Base-by-base conservation (phyloP, 257 asterid species). In the Plantago elongata region DNA sequence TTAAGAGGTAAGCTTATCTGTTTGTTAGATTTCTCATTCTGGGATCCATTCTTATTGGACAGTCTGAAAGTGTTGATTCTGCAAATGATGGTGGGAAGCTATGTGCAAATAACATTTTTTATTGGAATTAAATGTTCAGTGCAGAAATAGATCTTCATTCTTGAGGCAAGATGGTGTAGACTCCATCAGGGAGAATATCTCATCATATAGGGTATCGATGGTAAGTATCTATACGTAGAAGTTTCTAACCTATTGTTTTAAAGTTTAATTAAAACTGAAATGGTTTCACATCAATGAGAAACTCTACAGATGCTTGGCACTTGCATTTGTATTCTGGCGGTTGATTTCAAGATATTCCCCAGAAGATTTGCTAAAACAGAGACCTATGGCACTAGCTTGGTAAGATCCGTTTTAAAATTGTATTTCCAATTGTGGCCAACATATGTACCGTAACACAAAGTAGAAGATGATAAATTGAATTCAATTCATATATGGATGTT, bases 311-410 rank as follows among this genome's bases (percentile, higher is more conserved):
- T 89, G 91, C 81, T 93, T 67, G 58, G 44, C 67, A 85, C 97
- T 11, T 87, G 92, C 76, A 5, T 82, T 63, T 80, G 92, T 74
- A 89, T 93, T 72, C 72, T 93, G 84, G 97, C 96, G 66, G 97
- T 93, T 71, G 99, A 89, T 75, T 93, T 89, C 84, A 82, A 80
- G 76, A 85, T 93, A 72, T 93, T 89, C 76, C 99, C 99, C 48
- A 83, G 95, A 73, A 87, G 90, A 89, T 89, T 81, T 62, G 96
- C 97, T 7, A 89, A 93, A 83, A 84, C 95, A 34, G 99, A 93
- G 87, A 87, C 92, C 42, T 89, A 83, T n/a, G 99, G 97, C 56
- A 79, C 92, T 69, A 71, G 95, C 78, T 74, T 89, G 99, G 99
- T 89, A 79, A 75, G n/a, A n/a, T n/a, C 40, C 40, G 27, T 34